These are phyloP conservation scores for Puccinia novopanici DNA, from an alignment of 1,284 basidiomycete species.

Conservation along the genomic window DNA sequence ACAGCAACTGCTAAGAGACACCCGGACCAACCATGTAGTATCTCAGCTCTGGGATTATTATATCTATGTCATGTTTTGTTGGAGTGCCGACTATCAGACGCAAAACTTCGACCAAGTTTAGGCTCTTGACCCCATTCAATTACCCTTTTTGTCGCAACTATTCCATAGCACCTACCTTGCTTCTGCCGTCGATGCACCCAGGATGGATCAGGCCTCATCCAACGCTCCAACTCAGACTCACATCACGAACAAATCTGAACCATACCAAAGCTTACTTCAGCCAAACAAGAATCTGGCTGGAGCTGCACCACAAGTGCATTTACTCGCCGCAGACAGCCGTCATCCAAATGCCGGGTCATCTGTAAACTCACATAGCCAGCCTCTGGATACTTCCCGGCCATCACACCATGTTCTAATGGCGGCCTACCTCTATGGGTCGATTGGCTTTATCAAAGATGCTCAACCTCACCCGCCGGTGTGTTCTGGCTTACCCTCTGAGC, in stretches of 20 bases:
- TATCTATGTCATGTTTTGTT: conserved; percentile 36
- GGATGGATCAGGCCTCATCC: background rate
- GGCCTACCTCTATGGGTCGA: conserved; percentile 38
- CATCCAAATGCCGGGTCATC: background rate
- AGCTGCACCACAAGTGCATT: background rate
- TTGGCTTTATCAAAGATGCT: conserved; percentile 23
- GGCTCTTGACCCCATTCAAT: conserved; percentile 27
- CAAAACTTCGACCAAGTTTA: conserved; percentile 19
- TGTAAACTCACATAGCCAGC: background rate
- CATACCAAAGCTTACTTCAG: conserved; percentile 32
- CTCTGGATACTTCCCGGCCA: background rate
- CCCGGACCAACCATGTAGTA: conserved; percentile 21
- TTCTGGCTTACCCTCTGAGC: background rate
- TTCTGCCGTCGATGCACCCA: background rate
- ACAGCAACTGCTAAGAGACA: conserved; percentile 28
- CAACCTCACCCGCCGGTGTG: background rate
- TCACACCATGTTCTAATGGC: conserved; percentile 30
- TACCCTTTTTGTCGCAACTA: conserved; percentile 33
- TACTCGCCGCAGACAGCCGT: background rate
- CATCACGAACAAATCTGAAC: background rate
- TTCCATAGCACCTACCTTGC: conserved; percentile 24
- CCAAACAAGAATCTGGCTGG: conserved; percentile 12
- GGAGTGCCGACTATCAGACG: conserved; percentile 20
- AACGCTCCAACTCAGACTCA: background rate
- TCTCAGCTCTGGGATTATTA: conserved; percentile 48